A percentile compares a stretch with the other conserved stretches of the same genome.
Evolutionary conservation across 2,329 filamentous ascomycete genomes (phyloP).

Genomic region (Alternaria sp.): DNA sequence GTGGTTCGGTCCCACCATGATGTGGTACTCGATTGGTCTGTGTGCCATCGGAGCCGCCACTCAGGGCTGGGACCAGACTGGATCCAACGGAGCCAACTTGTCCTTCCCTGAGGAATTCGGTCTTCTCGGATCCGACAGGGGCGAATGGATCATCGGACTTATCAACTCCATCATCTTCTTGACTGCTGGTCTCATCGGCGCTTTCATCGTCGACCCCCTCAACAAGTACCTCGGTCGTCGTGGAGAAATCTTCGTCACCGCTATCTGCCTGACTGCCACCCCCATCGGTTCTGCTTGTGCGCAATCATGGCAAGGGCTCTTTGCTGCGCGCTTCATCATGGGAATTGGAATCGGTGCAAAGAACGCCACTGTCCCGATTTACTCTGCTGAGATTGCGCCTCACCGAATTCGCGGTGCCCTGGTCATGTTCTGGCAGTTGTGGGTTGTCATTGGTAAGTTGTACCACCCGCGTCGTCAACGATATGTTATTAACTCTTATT

Average conservation of each 20-base stretch:
- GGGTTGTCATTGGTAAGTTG: slow-evolving; percentile 41
- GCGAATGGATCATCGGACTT: slow-evolving; percentile 42
- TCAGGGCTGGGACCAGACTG: slow-evolving; percentile 71
- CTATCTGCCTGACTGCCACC: slow-evolving; percentile 43
- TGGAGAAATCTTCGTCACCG: slow-evolving; percentile 49
- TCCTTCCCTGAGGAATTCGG: slow-evolving; percentile 64
- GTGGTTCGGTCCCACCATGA: slow-evolving; percentile 62
- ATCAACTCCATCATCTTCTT: slow-evolving; percentile 50
- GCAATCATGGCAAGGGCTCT: slow-evolving; percentile 46
- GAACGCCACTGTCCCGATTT: slow-evolving; percentile 44
- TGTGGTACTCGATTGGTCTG: slow-evolving; percentile 71
- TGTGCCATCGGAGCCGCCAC: slow-evolving; percentile 75
- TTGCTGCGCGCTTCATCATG: slow-evolving; percentile 46
- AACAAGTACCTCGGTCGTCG: slow-evolving; percentile 48
- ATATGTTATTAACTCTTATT: slow-evolving; percentile 7
- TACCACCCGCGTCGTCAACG: slow-evolving; percentile 7
- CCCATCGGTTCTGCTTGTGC: slow-evolving; percentile 48
- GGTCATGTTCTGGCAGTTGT: slow-evolving; percentile 51
- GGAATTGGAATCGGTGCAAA: slow-evolving; percentile 45
- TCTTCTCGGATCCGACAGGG: slow-evolving; percentile 44
- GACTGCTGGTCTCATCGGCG: slow-evolving; percentile 45
- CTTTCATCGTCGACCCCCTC: slow-evolving; percentile 40
- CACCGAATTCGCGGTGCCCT: slow-evolving; percentile 44
- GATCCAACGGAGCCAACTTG: slow-evolving; percentile 61
- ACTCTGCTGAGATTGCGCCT: slow-evolving; percentile 45